These are phyloP conservation scores for Chlorella sp. DNA, from an alignment of 139 green algal species.

Conservation along the genomic window DNA sequence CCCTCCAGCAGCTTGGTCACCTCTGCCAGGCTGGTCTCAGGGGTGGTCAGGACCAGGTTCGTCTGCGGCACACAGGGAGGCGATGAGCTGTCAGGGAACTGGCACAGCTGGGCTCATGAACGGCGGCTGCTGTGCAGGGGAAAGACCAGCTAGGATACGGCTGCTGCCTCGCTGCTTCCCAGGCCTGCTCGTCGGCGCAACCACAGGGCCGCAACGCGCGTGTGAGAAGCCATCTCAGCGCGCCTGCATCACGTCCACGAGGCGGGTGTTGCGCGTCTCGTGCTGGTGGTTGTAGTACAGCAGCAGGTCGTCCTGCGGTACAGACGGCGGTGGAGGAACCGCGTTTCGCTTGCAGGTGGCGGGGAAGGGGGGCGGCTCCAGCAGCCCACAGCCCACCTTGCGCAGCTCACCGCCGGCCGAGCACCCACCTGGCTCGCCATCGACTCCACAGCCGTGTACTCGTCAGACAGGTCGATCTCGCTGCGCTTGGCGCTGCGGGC, in stretches of 20 bases:
- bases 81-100: no score
- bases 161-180: no score
- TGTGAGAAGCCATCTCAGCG: not conserved
- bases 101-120: no score
- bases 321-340: no score
- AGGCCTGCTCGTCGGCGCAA: no score
- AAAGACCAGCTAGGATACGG: no score
- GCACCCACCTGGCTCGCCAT: not conserved
- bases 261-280: not conserved
- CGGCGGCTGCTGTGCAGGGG: no score
- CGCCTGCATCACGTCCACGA: constrained; percentile 19
- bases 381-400: no score
- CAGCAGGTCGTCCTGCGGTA: not conserved
- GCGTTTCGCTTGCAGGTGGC: not conserved
- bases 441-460: not conserved
- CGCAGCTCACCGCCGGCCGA: no score
- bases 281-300: constrained; percentile 5
- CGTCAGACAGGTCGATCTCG: not conserved
- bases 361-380: not conserved
- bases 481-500: not conserved
- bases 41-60: constrained; percentile 11
- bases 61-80: no score
- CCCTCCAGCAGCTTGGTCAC: not conserved
- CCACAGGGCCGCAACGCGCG: not conserved
- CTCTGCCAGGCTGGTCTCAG: not conserved